These are phyloP conservation scores for Candida ipomoeae DNA, from an alignment of 805 yeast species.

Conservation along the genomic window DNA sequence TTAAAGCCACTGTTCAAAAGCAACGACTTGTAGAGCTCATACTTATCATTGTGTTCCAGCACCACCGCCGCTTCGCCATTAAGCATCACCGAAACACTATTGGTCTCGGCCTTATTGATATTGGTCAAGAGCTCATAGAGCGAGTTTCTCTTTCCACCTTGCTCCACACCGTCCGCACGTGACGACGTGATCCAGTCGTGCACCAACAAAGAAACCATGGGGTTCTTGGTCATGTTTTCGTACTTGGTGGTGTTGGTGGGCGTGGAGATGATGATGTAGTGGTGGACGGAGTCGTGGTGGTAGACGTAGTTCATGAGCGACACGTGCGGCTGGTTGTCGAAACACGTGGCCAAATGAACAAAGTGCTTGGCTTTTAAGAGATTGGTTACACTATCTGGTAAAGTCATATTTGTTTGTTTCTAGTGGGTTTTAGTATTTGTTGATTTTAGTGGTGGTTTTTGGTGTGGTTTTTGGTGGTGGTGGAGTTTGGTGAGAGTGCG, in stretches of 20 bases:
- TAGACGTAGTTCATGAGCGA: conserved; percentile 88
- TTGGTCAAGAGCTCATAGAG: conserved; percentile 58
- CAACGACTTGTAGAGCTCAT: conserved; percentile 55
- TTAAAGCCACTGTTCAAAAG: conserved; percentile 62
- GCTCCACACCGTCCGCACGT: conserved; percentile 19
- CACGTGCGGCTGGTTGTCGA: conserved; percentile 75
- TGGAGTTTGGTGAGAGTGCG: not conserved
- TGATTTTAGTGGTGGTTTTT: no score
- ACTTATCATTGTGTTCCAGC: conserved; percentile 39
- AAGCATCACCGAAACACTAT: conserved; percentile 78
- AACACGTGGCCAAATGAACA: conserved; percentile 81
- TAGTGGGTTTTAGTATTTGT: no score
- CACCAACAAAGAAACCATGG: conserved; percentile 73
- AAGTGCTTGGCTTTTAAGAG: conserved; percentile 60
- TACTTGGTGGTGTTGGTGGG: conserved; percentile 70
- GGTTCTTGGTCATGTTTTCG: conserved; percentile 63
- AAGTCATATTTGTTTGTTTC: conserved; percentile 2
- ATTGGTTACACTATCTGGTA: conserved; percentile 35
- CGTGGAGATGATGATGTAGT: conserved; percentile 67
- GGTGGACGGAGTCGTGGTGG: conserved; percentile 36
- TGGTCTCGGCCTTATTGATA: conserved; percentile 69
- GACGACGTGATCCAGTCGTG: conserved; percentile 86
- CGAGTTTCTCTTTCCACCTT: conserved; percentile 21
- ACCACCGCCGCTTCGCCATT: conserved; percentile 66
- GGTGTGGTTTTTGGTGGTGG: not conserved